A percentile compares a stretch with the other conserved stretches of the same genome.
Conservation (phyloP, 495 filamentous ascomycete species). For the Jackrogersella minutella region DNA sequence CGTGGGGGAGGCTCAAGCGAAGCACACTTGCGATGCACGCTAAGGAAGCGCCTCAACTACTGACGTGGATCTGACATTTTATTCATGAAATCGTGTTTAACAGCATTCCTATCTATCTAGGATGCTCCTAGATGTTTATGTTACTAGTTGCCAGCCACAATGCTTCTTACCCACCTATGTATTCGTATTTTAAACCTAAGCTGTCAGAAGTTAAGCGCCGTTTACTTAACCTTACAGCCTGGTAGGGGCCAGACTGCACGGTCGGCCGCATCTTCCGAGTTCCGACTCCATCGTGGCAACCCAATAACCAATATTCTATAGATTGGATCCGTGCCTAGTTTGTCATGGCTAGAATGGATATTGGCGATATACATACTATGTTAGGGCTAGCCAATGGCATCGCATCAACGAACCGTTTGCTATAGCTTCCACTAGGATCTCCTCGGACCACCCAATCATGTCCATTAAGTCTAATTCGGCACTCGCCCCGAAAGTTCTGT, state of each 20-base stretch:
- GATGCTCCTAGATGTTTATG: neutral
- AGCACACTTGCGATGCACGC: constrained; percentile 14
- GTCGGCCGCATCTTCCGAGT: constrained; percentile 23
- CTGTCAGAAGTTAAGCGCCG: neutral
- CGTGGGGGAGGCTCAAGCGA: constrained; percentile 32
- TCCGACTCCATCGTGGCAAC: constrained; percentile 28
- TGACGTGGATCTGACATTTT: constrained; percentile 32
- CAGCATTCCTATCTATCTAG: constrained; percentile 13
- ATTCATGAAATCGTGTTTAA: constrained; percentile 12
- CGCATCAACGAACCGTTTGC: constrained; percentile 2
- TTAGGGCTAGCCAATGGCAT: constrained; percentile 20
- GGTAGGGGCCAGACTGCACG: constrained; percentile 17
- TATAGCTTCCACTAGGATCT: constrained; percentile 5
- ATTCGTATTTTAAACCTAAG: neutral
- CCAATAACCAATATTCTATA: neutral
- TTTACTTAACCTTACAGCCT: neutral
- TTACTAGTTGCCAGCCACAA: constrained; percentile 3
- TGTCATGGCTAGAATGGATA: neutral
- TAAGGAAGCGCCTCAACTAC: constrained; percentile 20
- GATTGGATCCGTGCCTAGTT: too few species aligned
- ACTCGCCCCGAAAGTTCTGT: neutral
- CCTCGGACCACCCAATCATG: constrained; percentile 8
- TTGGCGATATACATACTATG: constrained; percentile 17
- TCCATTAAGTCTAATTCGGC: neutral
- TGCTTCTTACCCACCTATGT: neutral